Base-by-base conservation (phyloP, 306 rosid species). In the Canavalia ensiformis region DNA sequence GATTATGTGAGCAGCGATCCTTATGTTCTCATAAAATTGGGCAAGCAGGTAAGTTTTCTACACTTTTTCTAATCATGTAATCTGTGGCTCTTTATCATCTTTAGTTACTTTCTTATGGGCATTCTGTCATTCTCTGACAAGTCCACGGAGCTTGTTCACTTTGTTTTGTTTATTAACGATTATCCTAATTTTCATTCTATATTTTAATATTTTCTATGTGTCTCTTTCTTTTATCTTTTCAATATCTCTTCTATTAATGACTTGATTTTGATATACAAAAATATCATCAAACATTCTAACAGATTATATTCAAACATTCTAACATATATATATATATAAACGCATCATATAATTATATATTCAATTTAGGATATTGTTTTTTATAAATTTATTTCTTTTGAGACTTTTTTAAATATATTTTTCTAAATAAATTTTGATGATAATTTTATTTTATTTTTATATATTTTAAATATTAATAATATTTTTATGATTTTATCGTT, bases 1-100 rank as follows among this genome's bases (percentile, higher is more conserved):
- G 99, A 95, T 51, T 81, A 88, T 12, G 44, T 1, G 1, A 93
- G 94, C 82, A 93, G 99, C 33, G 99, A 95, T 45, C 97, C 99
- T 77, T 95, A 95, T 78, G 90, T 93, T 65, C 9, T 95, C 83
- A 39, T 95, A 88, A 93, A 87, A 80, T 76, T 91, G 97, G 97
- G 90, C 60, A 88, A 88, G 63, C 95, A 93, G 97, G 99, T 95
- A 39, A 41, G 13, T 0, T 56, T 54, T 30, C 28, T 74, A 1
- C 0, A 2, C 50, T 63, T 68, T 0, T 79, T 2, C 25, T 66
- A 0, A 12, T 59, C 11, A 25, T 34, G 12, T 6, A 12, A 2
- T 68, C 47, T 30, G 8, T 35, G 1, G 1, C 60, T 57, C 41
- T 5, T 35, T 1, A 3, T 37, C 4, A 59, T 2, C n/a, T 34